Evolutionary conservation across 1,284 basidiomycete genomes (phyloP), one percentile per base, ranked within the genome.

Genomic region (Ganoderma meredithae): DNA sequence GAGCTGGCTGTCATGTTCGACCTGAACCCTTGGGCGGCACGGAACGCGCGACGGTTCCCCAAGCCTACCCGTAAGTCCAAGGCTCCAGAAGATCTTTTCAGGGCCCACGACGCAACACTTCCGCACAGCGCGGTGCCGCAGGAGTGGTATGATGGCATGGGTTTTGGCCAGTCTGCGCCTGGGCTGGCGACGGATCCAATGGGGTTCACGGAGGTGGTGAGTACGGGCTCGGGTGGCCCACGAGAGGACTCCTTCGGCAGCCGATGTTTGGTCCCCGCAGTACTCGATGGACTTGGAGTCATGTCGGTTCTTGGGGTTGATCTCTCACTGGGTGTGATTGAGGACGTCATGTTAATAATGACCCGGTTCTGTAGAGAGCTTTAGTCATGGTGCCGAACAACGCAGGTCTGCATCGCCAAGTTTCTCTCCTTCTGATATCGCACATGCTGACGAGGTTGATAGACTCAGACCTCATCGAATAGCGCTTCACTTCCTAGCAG

Each of bases 171-270:
- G 47, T 49, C 47, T 25, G 10, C 22, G n/a, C 22, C 47, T 8
- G 47, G 22, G 47, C 47, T 49, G 9, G 22, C 47, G 47, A 49
- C 47, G 10, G 47, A 49, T 22, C 47, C 47, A 9, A 49, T 49
- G 47, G 47, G 47, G 22, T 49, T 49, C 47, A 49, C 47, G 25
- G 47, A 49, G 47, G 47, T 49, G 47, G 47, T 49, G 47, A 49
- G 47, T 49, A 22, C 47, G 25, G 4, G 47, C 10, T 49, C 47
- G 12, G 12, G 22, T 12, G 47, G 10, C 22, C 25, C 47, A 10
- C 9, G 22, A 49, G 4, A 25, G 22, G 22, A 3, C 47, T 3
- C 9, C 9, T 36, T 36, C 36, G 4, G 3, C 5, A 49, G 3
- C 47, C 25, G 10, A 49, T 25, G 22, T 49, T 10, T 2, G 43